Base-by-base conservation (phyloP, 768 basidiomycete species). In the Lepiota brunneoincarnata region DNA sequence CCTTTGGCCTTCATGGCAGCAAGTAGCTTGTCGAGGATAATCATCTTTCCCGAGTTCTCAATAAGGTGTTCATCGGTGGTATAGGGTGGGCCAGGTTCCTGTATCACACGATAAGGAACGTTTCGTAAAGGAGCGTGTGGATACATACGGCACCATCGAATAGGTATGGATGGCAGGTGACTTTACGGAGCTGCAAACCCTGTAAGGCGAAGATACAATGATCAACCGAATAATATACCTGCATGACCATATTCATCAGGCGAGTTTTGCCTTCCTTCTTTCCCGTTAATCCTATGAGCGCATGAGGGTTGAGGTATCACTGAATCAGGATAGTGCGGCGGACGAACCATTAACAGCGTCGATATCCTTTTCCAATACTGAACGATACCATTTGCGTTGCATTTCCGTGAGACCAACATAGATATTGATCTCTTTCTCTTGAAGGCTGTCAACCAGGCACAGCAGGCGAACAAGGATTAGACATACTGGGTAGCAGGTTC, bases 221-320 rank as follows among this genome's bases (percentile, higher is more conserved):
- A 55, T n/a, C 38, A 7, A 41, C 51, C 23, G 14, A 17, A 7
- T 37, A 12, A 35, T 61, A 17, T 52, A 91, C 82, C 79, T 99
- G 97, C 97, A 98, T 98, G 57, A 98, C 97, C 79, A 99, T 94
- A 67, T 98, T 99, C 87, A 98, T 93, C 47, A 98, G 70, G 31
- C 96, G 77, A 3, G 95, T 98, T 75, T 98, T 99, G 51, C 96
- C 96, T 68, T 99, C 97, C 67, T 98, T 98, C 80, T 97, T 98
- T 6, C 95, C 93, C 1, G 92, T 91, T 28, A 94, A 75, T 37
- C 92, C 91, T 91, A 56, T 20, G 9, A 0, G n/a, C 11, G 18
- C 2, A 36, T 2, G 56, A 35, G 56, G 21, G 20, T 28, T 31
- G 11, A 31, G 31, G 11, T 31, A 31, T 6, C 15, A 2, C 17